Evolutionary conservation across 2,329 filamentous ascomycete species (phyloP), one percentile per base, ranked within the genome.

Genomic region (Cladosporium sp.): DNA sequence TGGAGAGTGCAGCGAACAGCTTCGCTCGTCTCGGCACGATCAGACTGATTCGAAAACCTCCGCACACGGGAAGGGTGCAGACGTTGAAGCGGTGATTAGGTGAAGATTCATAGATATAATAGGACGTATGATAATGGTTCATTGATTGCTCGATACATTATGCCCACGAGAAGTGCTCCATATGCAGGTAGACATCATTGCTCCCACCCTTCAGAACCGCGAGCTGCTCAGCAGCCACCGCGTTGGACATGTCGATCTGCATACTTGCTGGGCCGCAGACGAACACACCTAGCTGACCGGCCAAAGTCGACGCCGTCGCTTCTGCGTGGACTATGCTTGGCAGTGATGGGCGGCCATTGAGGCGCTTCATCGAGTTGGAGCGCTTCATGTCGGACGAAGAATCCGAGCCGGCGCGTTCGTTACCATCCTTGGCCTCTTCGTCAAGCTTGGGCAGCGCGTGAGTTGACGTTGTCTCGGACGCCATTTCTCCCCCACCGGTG

Each of bases 161-260:
- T 44, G 79, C 80, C 79, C 71, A 82, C 68, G 77, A 79, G 68
- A 84, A 84, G 64, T 80, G 77, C 72, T 85, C 82, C 26, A 78
- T 77, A 73, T 84, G 82, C 65, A 84, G 68, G 73, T 81, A 59
- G 15, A 83, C 2, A 84, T 75, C 38, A 73, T 73, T 4, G 66
- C 65, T 72, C 1, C 68, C 71, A 6, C 72, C 75, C 21, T 70
- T 76, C 8, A 81, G 30, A 14, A 80, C 76, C 8, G 68, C 67
- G 64, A 78, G 59, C 64, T 85, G 82, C 49, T 78, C 78, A n/a
- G 63, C 63, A 1, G 82, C 81, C 24, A 82, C 81, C 8, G 81
- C 81, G 72, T 83, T 80, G 1, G 80, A 75, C 10, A 82, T 79
- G 74, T 84, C 82, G 60, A 81, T 74, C 61, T 83, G 75, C 82